Evolutionary conservation across 371 early-diverging fungal species (phyloP), one percentile per base, ranked within the genome.

Genomic region (Circinella umbellata): DNA sequence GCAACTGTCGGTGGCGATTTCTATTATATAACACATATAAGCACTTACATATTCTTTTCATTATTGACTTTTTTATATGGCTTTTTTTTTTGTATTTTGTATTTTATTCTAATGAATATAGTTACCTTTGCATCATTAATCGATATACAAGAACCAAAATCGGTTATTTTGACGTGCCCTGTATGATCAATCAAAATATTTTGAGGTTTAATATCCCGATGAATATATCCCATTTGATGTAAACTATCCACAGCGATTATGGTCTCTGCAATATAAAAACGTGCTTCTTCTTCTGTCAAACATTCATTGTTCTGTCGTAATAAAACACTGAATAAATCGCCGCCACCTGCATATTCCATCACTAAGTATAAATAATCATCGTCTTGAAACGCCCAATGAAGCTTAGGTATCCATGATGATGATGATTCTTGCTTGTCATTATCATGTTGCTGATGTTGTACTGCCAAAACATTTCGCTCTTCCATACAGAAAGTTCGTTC

Each of bases 291-390:
- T 71, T 96, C 96, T 0, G 90, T 83, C 71, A 99, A 91, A 11
- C 78, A 69, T 18, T 78, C 68, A 35, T 75, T 85, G 63, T 94
- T 90, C 71, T 94, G 91, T 73, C 91, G 90, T 73, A 94, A 94
- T 61, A 97, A 80, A 79, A 98, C 89, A 47, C 95, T 94, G 87
- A 97, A 96, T 71, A 99, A 77, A 80, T 98, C 97, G 36, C 98
- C 98, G 27, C 97, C 99, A 4, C 96, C 93, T 18, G 96, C 85
- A 77, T 95, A 99, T 80, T 98, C 98, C 99, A 99, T 98, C 39
- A 98, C 93, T 18, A 99, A 80, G 77, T 98, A 99, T 42, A 98
- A 81, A 68, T 94, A 89, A 51, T 88, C 82, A 34, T 86, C 76
- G 64, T 98, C 98, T 79, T 99, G 98, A 77, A 99, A 99, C 8